Evolutionary conservation across 2,329 filamentous ascomycete genomes (phyloP).

Genomic region (Clonostachys byssicola): DNA sequence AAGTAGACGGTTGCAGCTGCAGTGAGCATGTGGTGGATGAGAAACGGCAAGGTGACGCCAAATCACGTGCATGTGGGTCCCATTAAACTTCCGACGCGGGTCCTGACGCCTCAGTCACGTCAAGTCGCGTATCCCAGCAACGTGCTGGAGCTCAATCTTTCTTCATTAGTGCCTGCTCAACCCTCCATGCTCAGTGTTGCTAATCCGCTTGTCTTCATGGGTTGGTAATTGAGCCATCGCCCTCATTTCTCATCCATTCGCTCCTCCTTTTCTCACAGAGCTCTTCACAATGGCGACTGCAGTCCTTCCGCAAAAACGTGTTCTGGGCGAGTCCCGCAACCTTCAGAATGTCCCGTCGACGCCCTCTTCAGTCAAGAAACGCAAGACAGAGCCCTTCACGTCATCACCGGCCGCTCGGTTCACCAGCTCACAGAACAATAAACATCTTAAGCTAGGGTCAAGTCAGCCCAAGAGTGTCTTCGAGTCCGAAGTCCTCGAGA

Average conservation of each 20-base stretch:
- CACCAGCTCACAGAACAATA: conserved; percentile 56
- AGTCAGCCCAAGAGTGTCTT: conserved; percentile 87
- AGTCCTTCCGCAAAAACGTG: conserved; percentile 66
- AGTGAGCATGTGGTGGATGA: too few species aligned
- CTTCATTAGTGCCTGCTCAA: too few species aligned
- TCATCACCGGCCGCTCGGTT: conserved; percentile 51
- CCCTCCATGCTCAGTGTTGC: too few species aligned
- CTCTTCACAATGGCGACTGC: conserved; percentile 29
- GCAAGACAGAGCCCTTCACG: conserved; percentile 66
- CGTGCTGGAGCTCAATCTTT: too few species aligned
- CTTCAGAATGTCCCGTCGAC: conserved; percentile 59
- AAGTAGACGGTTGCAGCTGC: too few species aligned
- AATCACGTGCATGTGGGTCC: too few species aligned
- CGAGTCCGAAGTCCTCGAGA: conserved; percentile 90
- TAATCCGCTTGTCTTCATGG: too few species aligned
- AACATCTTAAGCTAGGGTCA: conserved; percentile 58
- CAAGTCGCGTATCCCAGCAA: conserved; percentile 5
- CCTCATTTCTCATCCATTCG: background rate
- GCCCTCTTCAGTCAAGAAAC: conserved; percentile 66
- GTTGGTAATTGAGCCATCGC: background rate
- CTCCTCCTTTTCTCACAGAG: background rate
- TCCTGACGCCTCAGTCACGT: background rate
- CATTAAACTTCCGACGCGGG: too few species aligned
- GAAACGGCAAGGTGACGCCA: too few species aligned
- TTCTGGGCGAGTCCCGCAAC: conserved; percentile 64